Evolutionary conservation across 2,329 filamentous ascomycete genomes (phyloP).

Genomic region (Byssothecium circinans): DNA sequence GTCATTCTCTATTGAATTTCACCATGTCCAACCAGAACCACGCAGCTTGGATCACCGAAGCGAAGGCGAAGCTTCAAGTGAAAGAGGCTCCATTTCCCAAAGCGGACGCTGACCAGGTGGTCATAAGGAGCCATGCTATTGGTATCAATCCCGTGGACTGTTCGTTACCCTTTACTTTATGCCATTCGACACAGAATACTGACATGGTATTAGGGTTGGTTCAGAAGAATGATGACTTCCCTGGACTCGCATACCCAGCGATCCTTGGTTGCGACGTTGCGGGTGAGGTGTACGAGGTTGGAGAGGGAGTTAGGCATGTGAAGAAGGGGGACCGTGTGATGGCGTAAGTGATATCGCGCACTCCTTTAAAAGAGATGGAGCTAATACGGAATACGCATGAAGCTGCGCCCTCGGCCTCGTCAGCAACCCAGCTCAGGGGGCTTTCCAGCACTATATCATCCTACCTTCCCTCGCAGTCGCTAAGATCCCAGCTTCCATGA

Average conservation of each 20-base stretch:
- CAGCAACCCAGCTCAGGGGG: conserved; percentile 23
- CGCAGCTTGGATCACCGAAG: conserved; percentile 25
- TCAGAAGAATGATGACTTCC: conserved; percentile 31
- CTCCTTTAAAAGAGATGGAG: conserved; percentile 2
- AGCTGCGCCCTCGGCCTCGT: conserved; percentile 23
- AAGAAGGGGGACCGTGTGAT: conserved; percentile 48
- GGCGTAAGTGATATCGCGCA: conserved; percentile 29
- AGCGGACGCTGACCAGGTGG: conserved; percentile 23
- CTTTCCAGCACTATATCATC: conserved; percentile 34
- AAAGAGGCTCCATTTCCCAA: conserved; percentile 23
- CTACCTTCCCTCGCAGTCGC: conserved; percentile 41
- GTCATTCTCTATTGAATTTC: background rate
- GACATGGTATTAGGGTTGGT: conserved; percentile 27
- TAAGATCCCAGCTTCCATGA: conserved; percentile 45
- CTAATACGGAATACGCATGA: conserved; percentile 1
- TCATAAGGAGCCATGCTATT: conserved; percentile 30
- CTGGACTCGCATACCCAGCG: conserved; percentile 33
- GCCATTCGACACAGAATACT: conserved; percentile 32
- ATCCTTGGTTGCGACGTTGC: conserved; percentile 46
- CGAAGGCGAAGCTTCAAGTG: conserved; percentile 20
- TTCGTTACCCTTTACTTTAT: conserved; percentile 43
- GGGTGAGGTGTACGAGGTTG: conserved; percentile 48
- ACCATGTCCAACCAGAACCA: conserved; percentile 43
- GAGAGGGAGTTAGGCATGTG: conserved; percentile 45
- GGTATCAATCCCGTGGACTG: conserved; percentile 32